Base-by-base conservation (phyloP, 1,284 basidiomycete genomes). In the Leccinum ponderosum region DNA sequence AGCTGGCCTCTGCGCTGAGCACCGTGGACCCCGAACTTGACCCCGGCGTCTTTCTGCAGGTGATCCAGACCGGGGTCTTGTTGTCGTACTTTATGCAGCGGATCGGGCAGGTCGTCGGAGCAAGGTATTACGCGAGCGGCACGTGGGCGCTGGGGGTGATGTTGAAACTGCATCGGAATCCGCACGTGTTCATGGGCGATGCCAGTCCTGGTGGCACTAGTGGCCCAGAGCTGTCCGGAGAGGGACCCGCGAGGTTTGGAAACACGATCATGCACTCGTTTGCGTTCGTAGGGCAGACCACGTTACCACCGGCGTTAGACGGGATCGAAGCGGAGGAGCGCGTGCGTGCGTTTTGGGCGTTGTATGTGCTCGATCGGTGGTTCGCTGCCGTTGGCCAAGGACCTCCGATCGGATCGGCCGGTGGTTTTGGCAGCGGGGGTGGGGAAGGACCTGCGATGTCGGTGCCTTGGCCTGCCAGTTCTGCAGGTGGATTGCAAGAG, bases 31-130 rank as follows among this genome's bases (percentile, higher is more conserved):
- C 62, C 7, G 50, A 62, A 62, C 62, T 58, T 14, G 69, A 64
- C 11, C 70, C 75, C 5, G 68, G 73, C 39, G 61, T 72, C 20
- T 64, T 78, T 20, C 61, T 83, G n/a, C 76, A 83, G 37, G 71
- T 77, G n/a, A 71, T 84, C 12, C 83, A 84, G 59, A 75, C 82
- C 0, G 80, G 81, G 25, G 69, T 81, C 7, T 71, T 84, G 20
- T 68, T 85, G 39, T 73, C 77, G 0, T 70, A 75, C 48, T 83
- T 81, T 63, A 78, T 81, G 62, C 78, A 80, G 56, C 66, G 74
- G 22, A 69, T 72, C 22, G 82, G 81, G 4, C 72, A 77, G 33
- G 69, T 76, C 35, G 63, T 78, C 0, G 80, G 81, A 25, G 83
- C 78, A 3, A 76, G 77, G 57, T 78, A 78, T 60, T 78, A 81